Evolutionary conservation across 768 basidiomycete species (phyloP).

Genomic region (Termitomyces sp.): DNA sequence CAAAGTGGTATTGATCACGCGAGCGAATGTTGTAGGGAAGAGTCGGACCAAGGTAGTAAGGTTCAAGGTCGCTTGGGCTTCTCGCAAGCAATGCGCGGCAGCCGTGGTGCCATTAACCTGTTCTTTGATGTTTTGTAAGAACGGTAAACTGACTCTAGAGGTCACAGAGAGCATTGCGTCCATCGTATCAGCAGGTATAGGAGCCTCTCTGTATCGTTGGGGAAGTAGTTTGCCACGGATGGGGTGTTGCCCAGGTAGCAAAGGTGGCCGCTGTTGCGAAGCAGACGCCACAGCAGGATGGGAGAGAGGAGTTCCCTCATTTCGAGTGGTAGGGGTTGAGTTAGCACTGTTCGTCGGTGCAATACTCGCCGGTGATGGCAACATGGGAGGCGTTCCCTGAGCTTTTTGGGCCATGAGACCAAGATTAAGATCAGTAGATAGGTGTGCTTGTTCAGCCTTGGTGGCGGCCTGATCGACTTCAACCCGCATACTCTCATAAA

Average conservation of each 20-base stretch:
- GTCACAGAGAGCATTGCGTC: conserved; percentile 38
- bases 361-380: conserved; percentile 73
- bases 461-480: conserved; percentile 37
- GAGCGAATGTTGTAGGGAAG: conserved; percentile 72
- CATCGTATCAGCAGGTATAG: conserved; percentile 38
- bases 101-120: conserved; percentile 31
- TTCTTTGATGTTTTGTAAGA: conserved; percentile 38
- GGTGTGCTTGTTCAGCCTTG: conserved; percentile 30
- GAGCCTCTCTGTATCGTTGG: conserved; percentile 27
- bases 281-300: conserved; percentile 26
- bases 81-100: conserved; percentile 42
- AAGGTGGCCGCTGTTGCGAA: conserved; percentile 26
- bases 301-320: conserved; percentile 46
- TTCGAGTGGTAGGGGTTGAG: conserved; percentile 67
- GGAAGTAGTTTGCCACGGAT: conserved; percentile 35
- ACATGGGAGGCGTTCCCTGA: conserved; percentile 62
- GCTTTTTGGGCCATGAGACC: conserved; percentile 29
- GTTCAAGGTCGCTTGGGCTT: conserved; percentile 51
- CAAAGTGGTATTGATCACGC: conserved; percentile 63
- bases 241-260: conserved; percentile 23
- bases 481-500: conserved; percentile 27
- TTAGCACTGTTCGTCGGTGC: conserved; percentile 65
- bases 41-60: conserved; percentile 63
- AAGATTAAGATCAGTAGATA: conserved; percentile 17
- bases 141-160: conserved; percentile 37